Evolutionary conservation across 306 rosid species (phyloP), one percentile per base, ranked within the genome.

Genomic region (Citrullus amarus): DNA sequence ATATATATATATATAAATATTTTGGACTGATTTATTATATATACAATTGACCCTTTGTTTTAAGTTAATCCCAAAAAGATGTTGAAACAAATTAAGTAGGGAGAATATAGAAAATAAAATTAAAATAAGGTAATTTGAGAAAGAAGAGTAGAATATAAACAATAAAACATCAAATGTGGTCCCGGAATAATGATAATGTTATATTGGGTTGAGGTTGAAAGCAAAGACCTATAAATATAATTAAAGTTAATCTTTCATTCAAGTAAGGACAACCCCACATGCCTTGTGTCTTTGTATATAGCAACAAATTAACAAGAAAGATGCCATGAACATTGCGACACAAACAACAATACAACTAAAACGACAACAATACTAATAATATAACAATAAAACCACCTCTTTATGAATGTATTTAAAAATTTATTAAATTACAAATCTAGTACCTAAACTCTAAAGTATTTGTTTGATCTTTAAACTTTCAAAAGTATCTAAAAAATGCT

Each of bases 241-340:
- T 46, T 46, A 70, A 46, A 43, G 39, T 20, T 69, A 6, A 69
- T 69, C 3, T 69, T 69, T 10, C 9, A 70, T 44, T 36, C 16
- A 9, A 68, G 17, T 11, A 46, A 70, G 76, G 58, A 46, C 57
- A 46, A 25, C 76, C 76, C 39, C 76, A 70, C 76, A 70, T 70
- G 76, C 76, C 36, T 69, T 70, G 20, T 70, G 76, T 70, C 57
- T 70, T 43, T 68, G 4, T 39, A 41, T 18, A 68, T 41, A 68
- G 8, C 75, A 41, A n/a, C 56, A 70, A 44, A 43, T 1, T 16
- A 34, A 16, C 4, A 20, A 67, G 0, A 8, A 65, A 65, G 25
- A 65, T 34, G 48, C 71, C 71, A 34, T 14, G 8, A 67, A 67
- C 15, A 44, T 20, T 20, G 36, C 56, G 75, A 69, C 75, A 69